Evolutionary conservation across 1,139 yeast species (phyloP).

Genomic region (Diutina catenulata): DNA sequence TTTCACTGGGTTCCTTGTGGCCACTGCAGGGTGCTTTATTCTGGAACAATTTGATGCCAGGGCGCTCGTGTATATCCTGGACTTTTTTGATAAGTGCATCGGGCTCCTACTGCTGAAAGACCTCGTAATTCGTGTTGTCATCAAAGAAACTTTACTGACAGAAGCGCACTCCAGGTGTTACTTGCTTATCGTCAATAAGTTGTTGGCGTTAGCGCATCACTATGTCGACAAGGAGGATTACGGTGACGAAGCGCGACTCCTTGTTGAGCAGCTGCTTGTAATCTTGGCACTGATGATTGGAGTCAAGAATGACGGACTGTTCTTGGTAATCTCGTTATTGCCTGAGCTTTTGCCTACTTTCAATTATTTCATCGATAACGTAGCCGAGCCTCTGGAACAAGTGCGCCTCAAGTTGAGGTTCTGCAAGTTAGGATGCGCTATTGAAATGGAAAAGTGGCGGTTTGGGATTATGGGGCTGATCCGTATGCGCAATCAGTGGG

Average conservation of each 20-base stretch:
- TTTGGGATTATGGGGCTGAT: conserved; percentile 44
- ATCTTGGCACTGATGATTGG: conserved; percentile 27
- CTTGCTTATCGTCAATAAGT: conserved; percentile 22
- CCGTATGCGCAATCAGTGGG: conserved; percentile 45
- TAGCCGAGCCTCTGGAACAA: conserved; percentile 17
- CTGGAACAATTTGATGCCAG: conserved; percentile 20
- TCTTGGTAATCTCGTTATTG: conserved; percentile 22
- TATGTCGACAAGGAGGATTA: conserved; percentile 17
- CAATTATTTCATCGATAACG: conserved; percentile 21
- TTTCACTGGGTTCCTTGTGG: conserved; percentile 42
- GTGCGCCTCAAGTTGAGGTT: conserved; percentile 45
- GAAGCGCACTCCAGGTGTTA: conserved; percentile 38
- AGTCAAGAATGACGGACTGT: conserved; percentile 26
- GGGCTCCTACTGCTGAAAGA: conserved; percentile 38
- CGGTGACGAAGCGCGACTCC: conserved; percentile 22
- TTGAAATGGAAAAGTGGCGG: conserved; percentile 30
- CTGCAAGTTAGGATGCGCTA: conserved; percentile 40
- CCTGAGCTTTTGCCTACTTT: conserved; percentile 23
- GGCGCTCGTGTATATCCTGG: conserved; percentile 19
- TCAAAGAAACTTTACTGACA: conserved; percentile 31
- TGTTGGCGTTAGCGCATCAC: conserved; percentile 16
- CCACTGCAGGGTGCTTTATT: conserved; percentile 27
- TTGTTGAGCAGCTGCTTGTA: conserved; percentile 28
- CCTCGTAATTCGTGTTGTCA: conserved; percentile 34
- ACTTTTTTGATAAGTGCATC: conserved; percentile 40